A percentile compares a stretch with the other conserved stretches of the same genome.
Evolutionary conservation across 1,284 basidiomycete species (phyloP).

Genomic region (Abortiporus biennis): DNA sequence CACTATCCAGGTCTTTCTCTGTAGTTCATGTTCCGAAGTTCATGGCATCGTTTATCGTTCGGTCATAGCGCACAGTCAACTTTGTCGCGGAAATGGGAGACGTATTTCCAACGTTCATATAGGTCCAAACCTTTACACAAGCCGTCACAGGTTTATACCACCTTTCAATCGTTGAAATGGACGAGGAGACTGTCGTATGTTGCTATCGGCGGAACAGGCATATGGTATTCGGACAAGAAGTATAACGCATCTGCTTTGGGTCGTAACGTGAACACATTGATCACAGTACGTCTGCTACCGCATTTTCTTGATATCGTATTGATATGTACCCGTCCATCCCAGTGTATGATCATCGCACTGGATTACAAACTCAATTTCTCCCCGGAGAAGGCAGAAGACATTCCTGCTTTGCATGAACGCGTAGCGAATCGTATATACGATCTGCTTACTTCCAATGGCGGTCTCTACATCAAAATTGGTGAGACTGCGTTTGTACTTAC

Average conservation of each 20-base stretch:
- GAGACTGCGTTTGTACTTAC: conserved; percentile 19
- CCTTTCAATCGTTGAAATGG: conserved; percentile 9
- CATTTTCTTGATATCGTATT: background rate
- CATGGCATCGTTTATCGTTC: no score
- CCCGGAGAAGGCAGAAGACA: conserved; percentile 55
- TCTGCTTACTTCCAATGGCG: conserved; percentile 76
- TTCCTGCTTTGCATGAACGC: conserved; percentile 75
- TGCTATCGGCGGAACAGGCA: conserved; percentile 32
- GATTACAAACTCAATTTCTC: conserved; percentile 87
- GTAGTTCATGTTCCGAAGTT: no score
- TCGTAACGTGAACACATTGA: conserved; percentile 61
- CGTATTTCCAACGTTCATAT: no score
- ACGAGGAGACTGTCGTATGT: conserved; percentile 30
- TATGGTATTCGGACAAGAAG: conserved; percentile 49
- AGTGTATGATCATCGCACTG: conserved; percentile 62
- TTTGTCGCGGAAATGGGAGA: no score
- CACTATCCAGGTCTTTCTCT: no score
- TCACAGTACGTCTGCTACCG: conserved; percentile 42
- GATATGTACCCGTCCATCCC: background rate
- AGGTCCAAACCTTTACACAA: no score
- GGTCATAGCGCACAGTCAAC: no score
- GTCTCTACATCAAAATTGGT: conserved; percentile 89
- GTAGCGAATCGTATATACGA: conserved; percentile 75
- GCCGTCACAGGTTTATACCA: no score
- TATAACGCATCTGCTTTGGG: conserved; percentile 64